Percentiles rank a stretch among this genome's conserved stretches.
phyloP scores from a whole-genome alignment of 352 stramenopile genomes.

The Globisporangium canariense region DNA sequence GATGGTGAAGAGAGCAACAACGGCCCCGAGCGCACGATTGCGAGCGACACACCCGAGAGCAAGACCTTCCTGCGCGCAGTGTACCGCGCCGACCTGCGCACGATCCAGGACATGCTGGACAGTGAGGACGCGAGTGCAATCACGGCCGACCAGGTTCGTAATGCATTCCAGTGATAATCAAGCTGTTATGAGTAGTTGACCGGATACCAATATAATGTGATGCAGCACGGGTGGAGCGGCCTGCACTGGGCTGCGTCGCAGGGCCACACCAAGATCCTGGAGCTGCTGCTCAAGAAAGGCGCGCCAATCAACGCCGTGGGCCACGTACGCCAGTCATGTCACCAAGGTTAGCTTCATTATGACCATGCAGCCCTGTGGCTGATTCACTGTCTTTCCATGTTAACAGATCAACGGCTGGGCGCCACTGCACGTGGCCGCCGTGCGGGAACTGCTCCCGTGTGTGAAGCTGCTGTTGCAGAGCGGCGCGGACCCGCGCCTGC shows the following conservation, averaged over 20 bases:
- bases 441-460: constrained; percentile 43
- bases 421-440: constrained; percentile 59
- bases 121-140: constrained; percentile 40
- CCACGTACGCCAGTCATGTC: constrained; percentile 25
- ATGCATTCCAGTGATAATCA: background rate
- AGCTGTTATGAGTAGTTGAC: background rate
- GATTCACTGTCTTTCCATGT: background rate
- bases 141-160: constrained; percentile 54
- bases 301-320: constrained; percentile 55
- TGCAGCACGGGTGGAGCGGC: constrained; percentile 71
- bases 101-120: constrained; percentile 53
- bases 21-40: constrained; percentile 32
- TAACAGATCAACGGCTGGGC: constrained; percentile 60
- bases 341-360: background rate
- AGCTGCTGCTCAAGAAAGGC: constrained; percentile 39
- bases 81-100: constrained; percentile 49
- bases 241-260: constrained; percentile 78
- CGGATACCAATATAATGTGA: background rate
- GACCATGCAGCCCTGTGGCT: background rate
- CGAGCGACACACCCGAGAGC: constrained; percentile 43
- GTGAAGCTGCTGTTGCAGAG: constrained; percentile 43
- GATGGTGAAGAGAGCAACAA: constrained; percentile 16
- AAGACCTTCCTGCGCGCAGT: constrained; percentile 68
- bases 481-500: constrained; percentile 33
- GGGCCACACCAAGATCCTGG: constrained; percentile 48